Evolutionary conservation across 2,329 filamentous ascomycete species (phyloP).

Genomic region (Mollisia scopiformis): DNA sequence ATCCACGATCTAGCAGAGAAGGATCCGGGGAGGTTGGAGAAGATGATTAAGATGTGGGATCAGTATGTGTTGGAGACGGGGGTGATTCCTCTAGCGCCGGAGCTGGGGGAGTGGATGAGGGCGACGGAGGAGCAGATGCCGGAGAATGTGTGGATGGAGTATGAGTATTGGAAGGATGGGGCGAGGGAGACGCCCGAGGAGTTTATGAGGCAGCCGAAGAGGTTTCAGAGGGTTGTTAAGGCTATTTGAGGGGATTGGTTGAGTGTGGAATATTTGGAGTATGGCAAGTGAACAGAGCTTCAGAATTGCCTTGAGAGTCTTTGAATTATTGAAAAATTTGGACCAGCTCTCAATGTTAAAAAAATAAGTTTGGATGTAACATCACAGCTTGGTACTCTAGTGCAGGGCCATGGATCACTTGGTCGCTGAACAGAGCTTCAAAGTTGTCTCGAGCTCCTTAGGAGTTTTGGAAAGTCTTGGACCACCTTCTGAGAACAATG

Average conservation of each 20-base stretch:
- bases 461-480: too few relatives aligned
- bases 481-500: too few relatives aligned
- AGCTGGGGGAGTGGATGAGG: slow-evolving; percentile 59
- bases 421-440: too few relatives aligned
- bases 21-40: slow-evolving; percentile 47
- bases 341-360: too few relatives aligned
- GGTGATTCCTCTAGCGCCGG: slow-evolving; percentile 61
- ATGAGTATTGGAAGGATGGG: slow-evolving; percentile 63
- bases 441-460: too few relatives aligned
- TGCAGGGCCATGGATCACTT: too few relatives aligned
- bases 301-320: too few relatives aligned
- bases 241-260: neutral
- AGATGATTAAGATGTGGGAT: slow-evolving; percentile 57
- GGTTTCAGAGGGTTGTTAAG: slow-evolving; percentile 19
- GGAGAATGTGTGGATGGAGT: slow-evolving; percentile 68
- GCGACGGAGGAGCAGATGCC: slow-evolving; percentile 67
- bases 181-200: slow-evolving; percentile 35
- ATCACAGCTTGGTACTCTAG: too few relatives aligned
- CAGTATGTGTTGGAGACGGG: slow-evolving; percentile 59
- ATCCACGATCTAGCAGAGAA: slow-evolving; percentile 46
- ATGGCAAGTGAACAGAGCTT: too few relatives aligned
- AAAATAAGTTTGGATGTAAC: too few relatives aligned
- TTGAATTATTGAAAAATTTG: too few relatives aligned
- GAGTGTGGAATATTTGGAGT: too few relatives aligned
- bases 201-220: slow-evolving; percentile 16